phyloP scores from a whole-genome alignment of 2,329 filamentous ascomycete species.

The Aspergillus amoenus region DNA sequence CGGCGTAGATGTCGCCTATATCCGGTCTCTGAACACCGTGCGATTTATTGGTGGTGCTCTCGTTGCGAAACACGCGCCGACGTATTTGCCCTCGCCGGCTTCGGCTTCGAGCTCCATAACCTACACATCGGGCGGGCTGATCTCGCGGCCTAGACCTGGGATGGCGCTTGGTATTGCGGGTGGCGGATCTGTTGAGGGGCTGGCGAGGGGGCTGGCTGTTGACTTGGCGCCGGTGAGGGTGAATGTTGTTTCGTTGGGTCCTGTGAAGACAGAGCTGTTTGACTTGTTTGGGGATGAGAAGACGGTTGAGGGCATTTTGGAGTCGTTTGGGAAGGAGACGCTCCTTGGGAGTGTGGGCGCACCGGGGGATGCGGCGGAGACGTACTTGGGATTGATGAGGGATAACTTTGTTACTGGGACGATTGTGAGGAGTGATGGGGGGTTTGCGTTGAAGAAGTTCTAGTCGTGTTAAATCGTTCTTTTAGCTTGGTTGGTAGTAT shows the following conservation, averaged over 20 bases:
- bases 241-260: constrained; percentile 44
- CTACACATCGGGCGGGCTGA: background rate
- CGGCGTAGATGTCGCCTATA: constrained; percentile 17
- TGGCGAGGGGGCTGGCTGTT: constrained; percentile 40
- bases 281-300: constrained; percentile 2
- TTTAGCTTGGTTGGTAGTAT: background rate
- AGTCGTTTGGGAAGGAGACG: constrained; percentile 16
- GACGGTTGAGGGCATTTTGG: constrained; percentile 26
- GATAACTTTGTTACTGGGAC: constrained; percentile 42
- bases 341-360: constrained; percentile 27
- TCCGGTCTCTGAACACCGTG: constrained; percentile 14
- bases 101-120: background rate
- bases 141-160: background rate
- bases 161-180: background rate
- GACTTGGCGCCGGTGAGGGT: constrained; percentile 46
- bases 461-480: too few species aligned
- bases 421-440: constrained; percentile 37
- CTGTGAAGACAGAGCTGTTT: constrained; percentile 43
- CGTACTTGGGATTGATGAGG: constrained; percentile 47
- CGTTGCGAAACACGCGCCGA: constrained; percentile 38
- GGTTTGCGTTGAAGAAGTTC: constrained; percentile 28
- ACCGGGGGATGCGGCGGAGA: constrained; percentile 44
- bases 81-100: background rate
- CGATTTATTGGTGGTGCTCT: constrained; percentile 37
- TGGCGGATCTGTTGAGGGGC: constrained; percentile 27